phyloP scores from a whole-genome alignment of 345 rosid genomes.

The Syzygium jambos region DNA sequence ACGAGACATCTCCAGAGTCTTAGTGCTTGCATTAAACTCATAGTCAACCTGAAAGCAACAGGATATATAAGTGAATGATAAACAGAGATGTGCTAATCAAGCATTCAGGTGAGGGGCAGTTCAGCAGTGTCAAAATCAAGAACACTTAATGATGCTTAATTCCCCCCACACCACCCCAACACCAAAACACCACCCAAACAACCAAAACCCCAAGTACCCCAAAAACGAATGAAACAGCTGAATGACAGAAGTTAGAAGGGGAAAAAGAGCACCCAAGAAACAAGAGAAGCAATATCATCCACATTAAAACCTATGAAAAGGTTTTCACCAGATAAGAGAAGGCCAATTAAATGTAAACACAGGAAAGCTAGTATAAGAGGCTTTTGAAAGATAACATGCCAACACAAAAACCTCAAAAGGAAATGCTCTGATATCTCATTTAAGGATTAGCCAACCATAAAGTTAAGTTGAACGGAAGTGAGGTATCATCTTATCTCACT shows the following conservation, averaged over 20 bases:
- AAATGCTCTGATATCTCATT: background rate
- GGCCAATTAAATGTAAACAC: background rate
- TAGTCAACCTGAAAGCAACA: constrained; percentile 63
- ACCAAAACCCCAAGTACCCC: background rate
- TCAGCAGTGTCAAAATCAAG: background rate
- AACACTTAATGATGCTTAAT: background rate
- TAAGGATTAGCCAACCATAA: background rate
- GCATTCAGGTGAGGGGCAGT: background rate
- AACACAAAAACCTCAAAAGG: background rate
- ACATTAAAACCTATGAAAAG: background rate
- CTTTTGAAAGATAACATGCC: background rate
- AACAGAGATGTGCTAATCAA: background rate
- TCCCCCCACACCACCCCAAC: no score
- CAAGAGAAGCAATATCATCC: background rate
- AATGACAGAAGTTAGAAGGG: background rate
- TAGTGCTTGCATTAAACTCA: constrained; percentile 31
- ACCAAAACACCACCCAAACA: background rate
- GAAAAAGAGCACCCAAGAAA: background rate
- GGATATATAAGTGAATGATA: background rate
- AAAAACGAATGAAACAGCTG: background rate
- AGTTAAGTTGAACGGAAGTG: background rate
- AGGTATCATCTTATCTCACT: background rate
- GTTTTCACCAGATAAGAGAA: background rate
- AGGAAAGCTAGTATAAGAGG: background rate
- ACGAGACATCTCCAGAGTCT: constrained; percentile 25